Conservation (phyloP, 2,329 filamentous ascomycete species). For the Harringtonia aguacate region DNA sequence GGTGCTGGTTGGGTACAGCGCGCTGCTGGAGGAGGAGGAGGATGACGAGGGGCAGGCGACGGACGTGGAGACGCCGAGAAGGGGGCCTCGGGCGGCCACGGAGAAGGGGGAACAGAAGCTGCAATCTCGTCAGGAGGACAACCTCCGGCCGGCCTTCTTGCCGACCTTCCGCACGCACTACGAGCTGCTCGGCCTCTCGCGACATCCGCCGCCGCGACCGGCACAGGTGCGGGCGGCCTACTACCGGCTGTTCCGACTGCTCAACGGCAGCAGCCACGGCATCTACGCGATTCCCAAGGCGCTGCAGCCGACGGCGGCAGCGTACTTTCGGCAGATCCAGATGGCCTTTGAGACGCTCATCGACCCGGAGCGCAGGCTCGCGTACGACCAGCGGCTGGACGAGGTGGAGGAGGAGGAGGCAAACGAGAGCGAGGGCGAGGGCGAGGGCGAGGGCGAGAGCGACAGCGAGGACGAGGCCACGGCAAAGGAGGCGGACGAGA, state of each 20-base stretch:
- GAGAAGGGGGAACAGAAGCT: not conserved
- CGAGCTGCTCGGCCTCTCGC: constrained; percentile 32
- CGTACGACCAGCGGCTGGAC: constrained; percentile 24
- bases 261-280: constrained; percentile 20
- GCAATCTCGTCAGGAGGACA: not conserved
- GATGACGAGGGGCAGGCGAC: constrained; percentile 11
- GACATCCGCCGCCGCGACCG: constrained; percentile 16
- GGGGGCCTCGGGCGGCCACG: too few species aligned
- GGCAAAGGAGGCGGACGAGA: not conserved
- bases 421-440: constrained; percentile 4
- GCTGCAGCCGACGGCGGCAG: constrained; percentile 25
- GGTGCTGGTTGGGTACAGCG: constrained; percentile 9
- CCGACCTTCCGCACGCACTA: constrained; percentile 24
- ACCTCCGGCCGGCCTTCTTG: not conserved
- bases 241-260: constrained; percentile 30
- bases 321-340: constrained; percentile 29
- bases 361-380: constrained; percentile 27
- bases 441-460: constrained; percentile 11
- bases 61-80: not conserved
- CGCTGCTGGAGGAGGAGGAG: constrained; percentile 11
- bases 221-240: constrained; percentile 32
- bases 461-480: constrained; percentile 6
- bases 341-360: constrained; percentile 37
- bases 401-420: constrained; percentile 15
- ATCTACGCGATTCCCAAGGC: constrained; percentile 22